phyloP scores from a whole-genome alignment of 176 grass and related monocot species.

The Juncus inflexus region DNA sequence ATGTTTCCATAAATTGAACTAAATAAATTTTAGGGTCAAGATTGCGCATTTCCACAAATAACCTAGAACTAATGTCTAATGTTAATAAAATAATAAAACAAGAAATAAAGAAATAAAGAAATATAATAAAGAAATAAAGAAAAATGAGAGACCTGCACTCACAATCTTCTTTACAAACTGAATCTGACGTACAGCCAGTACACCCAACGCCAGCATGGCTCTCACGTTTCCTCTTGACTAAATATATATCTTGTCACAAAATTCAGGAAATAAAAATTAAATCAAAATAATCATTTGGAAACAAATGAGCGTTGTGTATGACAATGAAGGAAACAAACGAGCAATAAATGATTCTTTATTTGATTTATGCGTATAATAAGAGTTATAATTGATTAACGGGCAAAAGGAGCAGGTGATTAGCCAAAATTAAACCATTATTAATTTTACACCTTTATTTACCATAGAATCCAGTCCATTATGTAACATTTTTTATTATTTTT shows the following conservation, averaged over 20 bases:
- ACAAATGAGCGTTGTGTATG: background rate
- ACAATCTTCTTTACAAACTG: slow-evolving; percentile 81
- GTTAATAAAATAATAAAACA: background rate
- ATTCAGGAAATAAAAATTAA: slow-evolving; percentile 10
- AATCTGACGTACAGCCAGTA: slow-evolving; percentile 67
- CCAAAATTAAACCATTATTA: too few relatives aligned
- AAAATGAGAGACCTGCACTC: slow-evolving; percentile 75
- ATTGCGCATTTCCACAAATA: too few relatives aligned
- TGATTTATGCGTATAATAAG: background rate
- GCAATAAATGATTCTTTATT: background rate
- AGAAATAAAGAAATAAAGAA: background rate
- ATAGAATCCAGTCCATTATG: too few relatives aligned
- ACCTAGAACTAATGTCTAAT: too few relatives aligned
- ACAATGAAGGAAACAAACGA: slow-evolving; percentile 19
- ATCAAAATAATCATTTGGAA: too few relatives aligned
- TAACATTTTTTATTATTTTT: too few relatives aligned
- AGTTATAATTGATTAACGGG: too few relatives aligned
- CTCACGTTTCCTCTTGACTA: slow-evolving; percentile 88
- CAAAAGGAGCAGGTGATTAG: background rate
- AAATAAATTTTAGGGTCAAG: too few relatives aligned
- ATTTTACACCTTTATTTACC: too few relatives aligned
- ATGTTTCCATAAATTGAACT: too few relatives aligned
- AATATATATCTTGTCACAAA: slow-evolving; percentile 69
- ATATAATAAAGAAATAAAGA: background rate
- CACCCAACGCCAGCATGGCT: slow-evolving; percentile 62